These are phyloP conservation scores for Mimosa bimucronata DNA, from an alignment of 306 rosid genomes.

Conservation along the genomic window DNA sequence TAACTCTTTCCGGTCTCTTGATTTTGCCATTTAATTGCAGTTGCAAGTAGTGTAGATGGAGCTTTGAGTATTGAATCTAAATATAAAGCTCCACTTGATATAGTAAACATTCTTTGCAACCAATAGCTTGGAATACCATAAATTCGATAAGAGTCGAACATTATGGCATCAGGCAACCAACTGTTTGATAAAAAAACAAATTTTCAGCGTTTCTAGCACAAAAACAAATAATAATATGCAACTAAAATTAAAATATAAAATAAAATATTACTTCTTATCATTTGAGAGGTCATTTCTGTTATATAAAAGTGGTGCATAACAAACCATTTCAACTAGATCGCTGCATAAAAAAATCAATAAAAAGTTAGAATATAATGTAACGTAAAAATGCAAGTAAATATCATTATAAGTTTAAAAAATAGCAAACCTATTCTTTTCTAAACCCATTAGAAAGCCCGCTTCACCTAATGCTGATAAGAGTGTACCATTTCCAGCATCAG, in stretches of 20 bases:
- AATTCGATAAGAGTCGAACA: constrained; percentile 54
- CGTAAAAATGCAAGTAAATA: too few relatives aligned
- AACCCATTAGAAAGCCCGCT: constrained; percentile 82
- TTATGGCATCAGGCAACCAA: constrained; percentile 82
- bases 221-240: too few relatives aligned
- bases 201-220: too few relatives aligned
- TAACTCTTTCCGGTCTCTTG: constrained; percentile 31
- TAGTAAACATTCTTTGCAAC: constrained; percentile 51
- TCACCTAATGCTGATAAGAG: constrained; percentile 72
- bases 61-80: constrained; percentile 45
- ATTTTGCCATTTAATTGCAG: constrained; percentile 56
- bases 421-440: constrained; percentile 76
- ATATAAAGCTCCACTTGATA: constrained; percentile 63
- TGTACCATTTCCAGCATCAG: constrained; percentile 64
- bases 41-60: constrained; percentile 42
- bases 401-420: not conserved
- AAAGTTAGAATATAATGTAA: too few relatives aligned
- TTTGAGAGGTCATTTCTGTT: not conserved
- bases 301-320: not conserved
- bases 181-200: constrained; percentile 32
- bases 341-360: constrained; percentile 35
- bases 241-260: not conserved
- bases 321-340: not conserved
- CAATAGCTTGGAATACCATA: constrained; percentile 75
- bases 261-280: not conserved